Base-by-base conservation (phyloP, 1,284 basidiomycete genomes). In the Peniophora sp. region DNA sequence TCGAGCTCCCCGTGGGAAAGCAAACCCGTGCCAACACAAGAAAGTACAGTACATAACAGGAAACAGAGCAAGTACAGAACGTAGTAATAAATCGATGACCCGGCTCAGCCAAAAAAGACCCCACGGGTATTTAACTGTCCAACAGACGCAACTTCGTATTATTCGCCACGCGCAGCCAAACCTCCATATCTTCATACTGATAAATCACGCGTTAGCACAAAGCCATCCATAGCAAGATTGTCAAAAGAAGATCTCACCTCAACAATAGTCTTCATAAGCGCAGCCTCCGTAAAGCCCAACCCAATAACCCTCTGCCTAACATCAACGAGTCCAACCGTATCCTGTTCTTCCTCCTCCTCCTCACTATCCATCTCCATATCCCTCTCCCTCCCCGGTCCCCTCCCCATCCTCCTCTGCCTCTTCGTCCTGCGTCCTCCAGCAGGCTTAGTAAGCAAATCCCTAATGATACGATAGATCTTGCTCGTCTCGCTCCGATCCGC, bases 401-500 rank as follows among this genome's bases (percentile, higher is more conserved):
- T 81, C n/a, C 89, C 86, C 17, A 84, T 59, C 54, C 74, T 56
- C 53, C 71, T 72, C 55, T 71, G 63, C 54, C 69, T 69, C 57
- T 68, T 66, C 55, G 69, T 61, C 51, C 64, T 55, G 48, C 69
- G 48, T 63, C 61, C 56, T 61, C 69, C 58, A 20, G n/a, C 38
- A 3, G 16, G 47, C 60, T 45, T 63, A 68, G 59, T 65, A 71
- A 32, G 79, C 90, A 97, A 93, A 32, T 83, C 82, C 65, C 90
- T 93, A 72, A 98, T 88, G 58, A 97, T 77, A 41, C 92, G 77
- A 70, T 87, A 95, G 64, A 97, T 90, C 69, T 89, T 85, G 65
- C 84, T 89, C 55, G 83, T 78, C 50, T 78, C 76, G 22, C 92
- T 90, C 56, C 81, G 78, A 65, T 98, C 95, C 17, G 78, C 76